Percentiles rank a stretch among this genome's conserved stretches.
Evolutionary conservation across 2,329 filamentous ascomycete genomes (phyloP).

Genomic region (Iodosphaeria phyllophila): DNA sequence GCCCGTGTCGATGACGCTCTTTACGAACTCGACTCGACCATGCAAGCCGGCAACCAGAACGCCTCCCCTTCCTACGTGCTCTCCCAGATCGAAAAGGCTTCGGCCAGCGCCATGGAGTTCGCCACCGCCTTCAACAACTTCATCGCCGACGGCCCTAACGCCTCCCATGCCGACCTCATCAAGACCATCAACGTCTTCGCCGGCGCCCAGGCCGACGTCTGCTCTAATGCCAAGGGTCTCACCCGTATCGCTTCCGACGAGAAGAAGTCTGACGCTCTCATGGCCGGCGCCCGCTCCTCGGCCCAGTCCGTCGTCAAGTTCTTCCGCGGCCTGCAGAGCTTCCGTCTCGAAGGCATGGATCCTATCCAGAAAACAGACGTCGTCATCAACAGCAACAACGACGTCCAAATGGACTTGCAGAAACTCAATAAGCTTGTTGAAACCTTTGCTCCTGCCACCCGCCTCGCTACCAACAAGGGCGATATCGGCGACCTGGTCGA

Average conservation of each 20-base stretch:
- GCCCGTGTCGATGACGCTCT: slow-evolving; percentile 89
- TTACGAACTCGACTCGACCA: slow-evolving; percentile 91
- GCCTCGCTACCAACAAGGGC: slow-evolving; percentile 58
- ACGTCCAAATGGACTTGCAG: slow-evolving; percentile 87
- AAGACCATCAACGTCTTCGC: slow-evolving; percentile 82
- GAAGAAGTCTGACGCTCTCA: slow-evolving; percentile 76
- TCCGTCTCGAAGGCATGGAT: slow-evolving; percentile 80
- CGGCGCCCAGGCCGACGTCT: slow-evolving; percentile 78
- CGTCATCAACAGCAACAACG: slow-evolving; percentile 92
- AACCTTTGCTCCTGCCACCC: slow-evolving; percentile 70
- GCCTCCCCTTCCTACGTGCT: slow-evolving; percentile 87
- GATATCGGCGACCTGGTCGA: slow-evolving; percentile 91
- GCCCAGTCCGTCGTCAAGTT: slow-evolving; percentile 81
- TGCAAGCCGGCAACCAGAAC: slow-evolving; percentile 98
- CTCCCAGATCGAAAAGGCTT: slow-evolving; percentile 94
- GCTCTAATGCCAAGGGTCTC: slow-evolving; percentile 91
- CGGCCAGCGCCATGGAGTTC: slow-evolving; percentile 87
- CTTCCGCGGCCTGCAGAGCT: slow-evolving; percentile 86
- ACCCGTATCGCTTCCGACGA: slow-evolving; percentile 87
- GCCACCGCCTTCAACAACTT: slow-evolving; percentile 97
- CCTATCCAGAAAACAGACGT: slow-evolving; percentile 88
- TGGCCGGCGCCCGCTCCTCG: slow-evolving; percentile 65
- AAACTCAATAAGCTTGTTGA: slow-evolving; percentile 87
- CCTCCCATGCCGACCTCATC: slow-evolving; percentile 77
- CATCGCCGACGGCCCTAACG: slow-evolving; percentile 88